Conservation (phyloP, 345 rosid species). For the Dipteronia sinensis region DNA sequence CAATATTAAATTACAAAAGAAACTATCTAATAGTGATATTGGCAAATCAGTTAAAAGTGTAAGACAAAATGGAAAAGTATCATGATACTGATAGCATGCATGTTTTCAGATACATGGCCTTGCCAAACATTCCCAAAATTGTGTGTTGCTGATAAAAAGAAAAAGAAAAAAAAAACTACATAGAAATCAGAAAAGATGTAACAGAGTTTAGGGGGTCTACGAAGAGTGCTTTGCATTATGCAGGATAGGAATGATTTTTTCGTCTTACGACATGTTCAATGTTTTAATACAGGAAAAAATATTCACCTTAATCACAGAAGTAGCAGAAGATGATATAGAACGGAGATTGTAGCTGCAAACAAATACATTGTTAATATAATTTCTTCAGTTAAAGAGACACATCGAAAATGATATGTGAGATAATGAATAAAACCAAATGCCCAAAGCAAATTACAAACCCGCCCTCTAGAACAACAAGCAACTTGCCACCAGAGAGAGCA, state of each 20-base stretch:
- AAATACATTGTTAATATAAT: neutral
- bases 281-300: conserved; percentile 10
- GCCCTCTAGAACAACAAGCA: conserved; percentile 97
- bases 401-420: neutral
- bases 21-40: neutral
- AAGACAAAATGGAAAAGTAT: neutral
- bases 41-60: neutral
- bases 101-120: neutral
- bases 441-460: conserved; percentile 52
- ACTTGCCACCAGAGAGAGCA: conserved; percentile 67
- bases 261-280: neutral
- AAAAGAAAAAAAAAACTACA: neutral
- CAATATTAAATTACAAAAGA: neutral
- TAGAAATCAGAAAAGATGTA: neutral
- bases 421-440: conserved; percentile 13
- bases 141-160: neutral
- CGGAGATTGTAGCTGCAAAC: conserved; percentile 91
- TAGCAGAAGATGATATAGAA: conserved; percentile 94
- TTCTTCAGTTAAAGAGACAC: neutral
- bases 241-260: conserved; percentile 8
- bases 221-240: neutral
- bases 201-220: neutral
- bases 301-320: conserved; percentile 87
- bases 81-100: neutral
- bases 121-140: neutral